These are phyloP conservation scores for Podosphaera xanthii DNA, from an alignment of 2,329 filamentous ascomycete species.

Conservation along the genomic window DNA sequence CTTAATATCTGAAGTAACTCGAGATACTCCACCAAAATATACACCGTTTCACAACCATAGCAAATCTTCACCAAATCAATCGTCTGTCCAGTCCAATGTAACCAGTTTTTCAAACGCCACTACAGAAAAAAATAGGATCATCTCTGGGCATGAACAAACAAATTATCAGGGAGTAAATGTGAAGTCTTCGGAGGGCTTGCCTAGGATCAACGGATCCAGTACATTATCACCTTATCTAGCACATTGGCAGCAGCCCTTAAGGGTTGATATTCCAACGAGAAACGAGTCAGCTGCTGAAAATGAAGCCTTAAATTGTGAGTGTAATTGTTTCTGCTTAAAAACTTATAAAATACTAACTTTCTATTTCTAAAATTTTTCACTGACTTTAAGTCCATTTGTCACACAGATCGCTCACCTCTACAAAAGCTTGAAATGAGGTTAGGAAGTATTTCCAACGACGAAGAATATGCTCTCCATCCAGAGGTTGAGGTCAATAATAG, in stretches of 20 bases:
- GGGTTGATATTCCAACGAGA: not conserved
- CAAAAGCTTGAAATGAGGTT: constrained; percentile 83
- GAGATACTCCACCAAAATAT: constrained; percentile 32
- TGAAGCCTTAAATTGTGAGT: not conserved
- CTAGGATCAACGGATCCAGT: not conserved
- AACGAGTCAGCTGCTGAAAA: not conserved
- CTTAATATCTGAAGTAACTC: constrained; percentile 36
- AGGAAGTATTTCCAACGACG: constrained; percentile 84
- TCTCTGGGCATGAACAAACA: too few species aligned
- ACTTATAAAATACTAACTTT: not conserved
- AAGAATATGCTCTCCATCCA: constrained; percentile 66
- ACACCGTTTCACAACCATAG: constrained; percentile 24
- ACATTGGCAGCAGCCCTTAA: not conserved
- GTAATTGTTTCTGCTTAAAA: not conserved
- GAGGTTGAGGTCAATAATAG: constrained; percentile 38
- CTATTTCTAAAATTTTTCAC: not conserved
- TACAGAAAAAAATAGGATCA: too few species aligned
- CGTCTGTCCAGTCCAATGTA: not conserved
- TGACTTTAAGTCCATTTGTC: not conserved
- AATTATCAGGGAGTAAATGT: not conserved
- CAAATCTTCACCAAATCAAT: constrained; percentile 11
- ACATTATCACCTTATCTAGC: not conserved
- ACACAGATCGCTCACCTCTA: constrained; percentile 59
- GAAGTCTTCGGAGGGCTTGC: too few species aligned
- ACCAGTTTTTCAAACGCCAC: not conserved